Conservation (phyloP, 1,284 basidiomycete species). For the Ganoderma lingzhi region DNA sequence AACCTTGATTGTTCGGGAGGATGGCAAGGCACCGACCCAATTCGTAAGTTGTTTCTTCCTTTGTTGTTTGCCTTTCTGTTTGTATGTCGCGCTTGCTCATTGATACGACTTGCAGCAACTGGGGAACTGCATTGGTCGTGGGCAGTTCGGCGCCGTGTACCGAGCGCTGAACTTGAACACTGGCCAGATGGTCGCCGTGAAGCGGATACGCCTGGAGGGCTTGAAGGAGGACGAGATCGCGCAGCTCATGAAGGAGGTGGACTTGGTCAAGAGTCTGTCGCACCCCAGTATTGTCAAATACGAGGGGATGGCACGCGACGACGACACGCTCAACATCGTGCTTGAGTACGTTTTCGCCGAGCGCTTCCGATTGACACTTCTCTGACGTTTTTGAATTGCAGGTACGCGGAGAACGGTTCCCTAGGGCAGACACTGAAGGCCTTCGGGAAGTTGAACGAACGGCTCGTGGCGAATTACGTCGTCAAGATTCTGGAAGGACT, state of each 20-base stretch:
- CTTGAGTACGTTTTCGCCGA: slow-evolving; percentile 75
- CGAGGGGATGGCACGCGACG: slow-evolving; percentile 92
- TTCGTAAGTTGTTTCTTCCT: slow-evolving; percentile 71
- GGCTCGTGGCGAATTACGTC: slow-evolving; percentile 88
- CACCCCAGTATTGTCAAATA: slow-evolving; percentile 97
- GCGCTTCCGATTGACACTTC: slow-evolving; percentile 25
- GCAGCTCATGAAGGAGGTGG: slow-evolving; percentile 92
- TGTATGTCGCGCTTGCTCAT: slow-evolving; percentile 3
- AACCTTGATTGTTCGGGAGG: slow-evolving; percentile 83
- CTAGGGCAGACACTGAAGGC: slow-evolving; percentile 90
- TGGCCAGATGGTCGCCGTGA: slow-evolving; percentile 95
- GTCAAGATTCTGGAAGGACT: slow-evolving; percentile 94
- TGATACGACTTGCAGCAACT: slow-evolving; percentile 70
- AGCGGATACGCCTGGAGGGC: slow-evolving; percentile 88
- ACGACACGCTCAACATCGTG: slow-evolving; percentile 88
- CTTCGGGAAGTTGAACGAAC: slow-evolving; percentile 92
- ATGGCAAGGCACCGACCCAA: slow-evolving; percentile 81
- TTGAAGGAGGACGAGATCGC: slow-evolving; percentile 86
- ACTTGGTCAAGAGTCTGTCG: slow-evolving; percentile 85
- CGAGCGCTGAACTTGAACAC: slow-evolving; percentile 91
- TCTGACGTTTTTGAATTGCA: slow-evolving; percentile 46
- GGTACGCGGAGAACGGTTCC: slow-evolving; percentile 94
- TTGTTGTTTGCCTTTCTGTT: slow-evolving; percentile 2
- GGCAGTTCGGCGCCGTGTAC: slow-evolving; percentile 97
- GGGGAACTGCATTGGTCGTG: slow-evolving; percentile 94